Evolutionary conservation across 305 asterid genomes (phyloP), one percentile per base, ranked within the genome.

Genomic region (Rubia peregrina): DNA sequence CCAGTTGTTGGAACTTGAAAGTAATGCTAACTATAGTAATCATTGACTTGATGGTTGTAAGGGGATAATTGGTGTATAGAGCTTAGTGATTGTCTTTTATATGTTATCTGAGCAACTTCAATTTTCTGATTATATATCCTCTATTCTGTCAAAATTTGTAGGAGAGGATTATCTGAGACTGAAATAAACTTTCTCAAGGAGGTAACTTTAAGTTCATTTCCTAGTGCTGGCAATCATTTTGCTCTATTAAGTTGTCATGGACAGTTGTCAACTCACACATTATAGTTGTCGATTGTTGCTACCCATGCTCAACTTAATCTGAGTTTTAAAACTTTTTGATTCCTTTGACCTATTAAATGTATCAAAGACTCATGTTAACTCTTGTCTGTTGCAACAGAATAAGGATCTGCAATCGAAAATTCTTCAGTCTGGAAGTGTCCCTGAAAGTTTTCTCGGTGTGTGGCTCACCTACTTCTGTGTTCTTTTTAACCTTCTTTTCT

Each of bases 101-200:
- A 55, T 41, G 4, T 24, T 17, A 66, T 17, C 10, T 8, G 9
- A 11, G 16, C 42, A 62, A 30, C 24, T 36, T 67, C 64, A 76
- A 46, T 68, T 68, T 51, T 74, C 60, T 56, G 41, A 61, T 43
- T 19, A 44, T 44, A 26, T 56, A 59, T 33, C 10, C 66, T 76
- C 60, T 68, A 82, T 81, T 76, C 67, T 79, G 46, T 78, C 46
- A 76, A 65, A 67, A 76, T 69, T 74, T 78, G 69, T 87, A 93
- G 98, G 96, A 84, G 97, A 84, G 98, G 98, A 75, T 87, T 91
- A 79, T 94, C 97, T 22, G 91, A 87, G 83, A 64, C 86, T 36
- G 98, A 94, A 85, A 85, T 88, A 71, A 79, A 83, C 80, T 87
- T 83, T 78, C 93, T 94, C 49, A 88, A 79, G 84, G 90, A 91